Percentiles rank a stretch among this genome's conserved stretches.
Conservation (phyloP, 495 filamentous ascomycete genomes). For the Massariosphaeria phaeospora region DNA sequence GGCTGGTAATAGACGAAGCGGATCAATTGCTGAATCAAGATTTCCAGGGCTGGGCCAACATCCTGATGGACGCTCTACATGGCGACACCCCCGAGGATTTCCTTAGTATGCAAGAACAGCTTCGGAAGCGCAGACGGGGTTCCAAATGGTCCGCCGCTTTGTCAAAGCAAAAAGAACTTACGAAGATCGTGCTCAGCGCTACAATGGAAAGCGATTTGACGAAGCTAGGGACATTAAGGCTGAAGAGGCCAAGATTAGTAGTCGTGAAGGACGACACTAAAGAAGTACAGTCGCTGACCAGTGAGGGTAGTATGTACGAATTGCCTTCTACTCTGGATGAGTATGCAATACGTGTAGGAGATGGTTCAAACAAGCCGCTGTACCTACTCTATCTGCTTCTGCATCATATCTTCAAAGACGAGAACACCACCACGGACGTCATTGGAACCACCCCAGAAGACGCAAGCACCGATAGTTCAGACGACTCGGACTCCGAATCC, state of each 20-base stretch:
- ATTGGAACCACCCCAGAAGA: neutral
- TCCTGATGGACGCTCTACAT: conserved; percentile 62
- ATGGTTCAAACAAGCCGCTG: conserved; percentile 76
- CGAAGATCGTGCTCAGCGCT: conserved; percentile 80
- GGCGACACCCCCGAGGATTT: conserved; percentile 26
- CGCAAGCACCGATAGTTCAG: conserved; percentile 24
- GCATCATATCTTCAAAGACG: conserved; percentile 31
- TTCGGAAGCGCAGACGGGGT: conserved; percentile 49
- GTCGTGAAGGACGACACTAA: conserved; percentile 56
- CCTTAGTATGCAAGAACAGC: conserved; percentile 35
- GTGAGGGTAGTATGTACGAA: conserved; percentile 44
- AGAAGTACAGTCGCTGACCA: conserved; percentile 30
- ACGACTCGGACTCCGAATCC: conserved; percentile 34
- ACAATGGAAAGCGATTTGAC: conserved; percentile 89
- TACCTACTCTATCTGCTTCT: conserved; percentile 62
- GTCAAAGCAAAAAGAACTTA: conserved; percentile 43
- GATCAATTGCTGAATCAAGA: conserved; percentile 86
- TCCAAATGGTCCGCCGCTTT: conserved; percentile 43
- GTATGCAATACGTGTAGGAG: conserved; percentile 65
- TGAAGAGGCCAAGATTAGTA: conserved; percentile 70
- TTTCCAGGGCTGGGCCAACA: conserved; percentile 84
- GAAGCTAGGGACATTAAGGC: conserved; percentile 66
- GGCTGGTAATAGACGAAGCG: conserved; percentile 90
- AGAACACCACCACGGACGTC: conserved; percentile 13
- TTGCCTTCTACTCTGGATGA: conserved; percentile 69